A percentile compares a stretch with the other conserved stretches of the same genome.
Conservation (phyloP, 2,329 filamentous ascomycete genomes). For the Pseudodiploospora longispora region DNA sequence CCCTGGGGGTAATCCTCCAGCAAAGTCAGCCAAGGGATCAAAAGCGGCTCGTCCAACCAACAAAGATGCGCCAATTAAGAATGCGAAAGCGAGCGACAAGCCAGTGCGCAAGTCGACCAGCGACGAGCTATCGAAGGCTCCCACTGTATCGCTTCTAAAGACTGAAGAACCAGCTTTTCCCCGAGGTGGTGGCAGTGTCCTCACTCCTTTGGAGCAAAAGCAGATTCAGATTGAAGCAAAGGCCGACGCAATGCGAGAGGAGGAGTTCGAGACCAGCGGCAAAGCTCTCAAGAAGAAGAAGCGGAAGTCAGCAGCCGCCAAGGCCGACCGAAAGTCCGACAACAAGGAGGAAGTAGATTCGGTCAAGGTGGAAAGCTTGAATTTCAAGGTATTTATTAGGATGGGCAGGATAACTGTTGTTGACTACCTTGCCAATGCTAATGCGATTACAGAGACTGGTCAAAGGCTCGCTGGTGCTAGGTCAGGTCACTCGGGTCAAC, state of each 20-base stretch:
- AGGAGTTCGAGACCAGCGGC: slow-evolving; percentile 49
- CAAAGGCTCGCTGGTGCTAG: slow-evolving; percentile 80
- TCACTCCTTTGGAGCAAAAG: slow-evolving; percentile 92
- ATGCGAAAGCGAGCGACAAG: slow-evolving; percentile 20
- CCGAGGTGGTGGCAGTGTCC: slow-evolving; percentile 78
- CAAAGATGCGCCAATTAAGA: slow-evolving; percentile 25
- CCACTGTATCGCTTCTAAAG: slow-evolving; percentile 41
- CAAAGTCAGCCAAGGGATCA: slow-evolving; percentile 40
- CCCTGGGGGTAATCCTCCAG: slow-evolving; percentile 40
- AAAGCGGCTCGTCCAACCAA: slow-evolving; percentile 42
- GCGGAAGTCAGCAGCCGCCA: slow-evolving; percentile 47
- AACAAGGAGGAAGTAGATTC: slow-evolving; percentile 40
- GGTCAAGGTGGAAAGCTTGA: slow-evolving; percentile 77
- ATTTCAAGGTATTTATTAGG: slow-evolving; percentile 62
- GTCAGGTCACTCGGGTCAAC: slow-evolving; percentile 76
- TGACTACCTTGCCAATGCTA: slow-evolving; percentile 2
- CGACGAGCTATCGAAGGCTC: slow-evolving; percentile 22
- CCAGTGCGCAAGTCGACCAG: slow-evolving; percentile 22
- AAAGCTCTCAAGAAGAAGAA: slow-evolving; percentile 44
- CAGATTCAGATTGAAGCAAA: slow-evolving; percentile 92
- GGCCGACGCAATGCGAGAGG: slow-evolving; percentile 84
- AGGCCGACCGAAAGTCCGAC: slow-evolving; percentile 43
- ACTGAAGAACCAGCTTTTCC: slow-evolving; percentile 89
- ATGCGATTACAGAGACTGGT: slow-evolving; percentile 56
- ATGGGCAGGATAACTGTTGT: slow-evolving; percentile 14